Base-by-base conservation (phyloP, 176 grass and related monocot species). In the Carex myosuroides region DNA sequence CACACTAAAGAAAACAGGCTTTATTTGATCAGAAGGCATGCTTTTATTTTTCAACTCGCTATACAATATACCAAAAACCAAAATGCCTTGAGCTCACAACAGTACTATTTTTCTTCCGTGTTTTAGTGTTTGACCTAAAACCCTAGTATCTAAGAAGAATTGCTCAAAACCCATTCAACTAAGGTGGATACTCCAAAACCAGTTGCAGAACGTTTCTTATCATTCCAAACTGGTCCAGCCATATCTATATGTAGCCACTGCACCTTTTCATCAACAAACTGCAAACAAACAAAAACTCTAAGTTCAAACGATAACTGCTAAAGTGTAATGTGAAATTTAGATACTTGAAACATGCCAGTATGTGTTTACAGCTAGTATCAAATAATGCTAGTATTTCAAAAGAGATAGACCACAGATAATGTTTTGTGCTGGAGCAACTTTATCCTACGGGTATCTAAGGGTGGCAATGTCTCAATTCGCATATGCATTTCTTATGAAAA, bases 171-270 rank as follows among this genome's bases (percentile, higher is more conserved):
- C 96, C 96, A 98, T 84, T 98, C 93, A 35, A 93, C 91, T 85
- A 98, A 72, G 64, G 96, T 98, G 48, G 96, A 95, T 3, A 95
- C 96, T 3, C 96, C 96, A 18, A 98, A 98, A 3, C 96, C 96
- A 9, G 93, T 98, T 32, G 86, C 93, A 0, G 89, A 57, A 4
- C 89, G 89, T 87, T 98, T 98, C 89, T 93, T 98, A 55, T 98
- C 88, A 63, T 80, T 95, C 93, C 96, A 95, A 75, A 98, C 96
- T 8, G 96, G 96, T 48, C 96, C 96, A 0, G 93, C 96, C 96
- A 98, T 98, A 61, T 98, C 96, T 13, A 98, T 98, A 88, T 98
- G 96, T 88, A 98, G 85, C 96, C 96, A 98, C 85, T 98, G 92
- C 8, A 98, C 96, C 78, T 98, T 98, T 88, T 95, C 96, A 32